phyloP scores from a whole-genome alignment of 257 asterid species.

The Solanum arcanum region DNA sequence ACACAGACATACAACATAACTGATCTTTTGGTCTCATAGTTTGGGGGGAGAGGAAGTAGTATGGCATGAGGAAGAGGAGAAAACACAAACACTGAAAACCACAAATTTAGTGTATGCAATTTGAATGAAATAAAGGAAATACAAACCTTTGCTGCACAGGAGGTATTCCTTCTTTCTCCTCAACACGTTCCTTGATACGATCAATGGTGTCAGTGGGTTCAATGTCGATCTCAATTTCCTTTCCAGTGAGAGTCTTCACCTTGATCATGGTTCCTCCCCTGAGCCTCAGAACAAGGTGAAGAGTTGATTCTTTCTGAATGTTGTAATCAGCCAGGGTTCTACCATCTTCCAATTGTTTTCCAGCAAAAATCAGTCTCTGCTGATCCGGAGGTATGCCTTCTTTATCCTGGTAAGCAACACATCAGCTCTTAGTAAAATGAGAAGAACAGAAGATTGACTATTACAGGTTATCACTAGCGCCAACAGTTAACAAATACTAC shows the following conservation, averaged over 20 bases:
- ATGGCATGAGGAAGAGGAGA: not conserved
- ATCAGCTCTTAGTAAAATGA: not conserved
- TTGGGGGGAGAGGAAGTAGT: not conserved
- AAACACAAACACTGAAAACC: not conserved
- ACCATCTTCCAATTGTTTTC: conserved; percentile 72
- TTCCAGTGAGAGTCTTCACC: conserved; percentile 63
- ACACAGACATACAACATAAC: not conserved
- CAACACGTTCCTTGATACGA: conserved; percentile 60
- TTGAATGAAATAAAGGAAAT: not conserved
- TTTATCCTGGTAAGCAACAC: conserved; percentile 40
- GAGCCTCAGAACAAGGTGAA: conserved; percentile 57
- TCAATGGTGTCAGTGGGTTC: conserved; percentile 70
- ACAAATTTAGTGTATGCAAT: not conserved
- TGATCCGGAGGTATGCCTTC: conserved; percentile 81
- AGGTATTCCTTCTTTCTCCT: conserved; percentile 81
- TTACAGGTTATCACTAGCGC: not conserved
- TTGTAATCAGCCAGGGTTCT: conserved; percentile 59
- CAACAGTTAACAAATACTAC: not conserved
- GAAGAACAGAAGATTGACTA: not conserved
- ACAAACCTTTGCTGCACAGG: conserved; percentile 60
- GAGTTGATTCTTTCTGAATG: conserved; percentile 57
- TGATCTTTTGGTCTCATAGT: not conserved
- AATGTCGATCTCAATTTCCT: conserved; percentile 58
- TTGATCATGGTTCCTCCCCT: conserved; percentile 75
- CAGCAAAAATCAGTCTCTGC: conserved; percentile 66